Evolutionary conservation across 371 early-diverging fungal genomes (phyloP).

Genomic region (Rhizomucor pusillus): DNA sequence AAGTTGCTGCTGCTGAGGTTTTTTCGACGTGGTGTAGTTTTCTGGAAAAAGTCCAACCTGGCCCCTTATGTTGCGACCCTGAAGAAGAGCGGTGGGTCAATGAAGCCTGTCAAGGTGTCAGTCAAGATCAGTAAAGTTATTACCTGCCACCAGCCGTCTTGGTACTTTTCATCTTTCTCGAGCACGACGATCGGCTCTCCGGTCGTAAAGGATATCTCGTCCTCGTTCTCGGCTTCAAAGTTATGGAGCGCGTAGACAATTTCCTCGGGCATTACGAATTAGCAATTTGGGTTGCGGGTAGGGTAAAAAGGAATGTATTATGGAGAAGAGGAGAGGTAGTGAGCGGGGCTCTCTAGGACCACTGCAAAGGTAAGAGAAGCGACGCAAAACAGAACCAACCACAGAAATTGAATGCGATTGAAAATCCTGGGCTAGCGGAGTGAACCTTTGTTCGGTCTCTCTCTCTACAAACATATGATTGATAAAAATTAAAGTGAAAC

Average conservation of each 20-base stretch:
- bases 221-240: constrained; percentile 72
- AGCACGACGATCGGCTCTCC: constrained; percentile 79
- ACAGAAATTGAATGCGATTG: no score
- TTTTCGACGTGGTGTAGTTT: constrained; percentile 52
- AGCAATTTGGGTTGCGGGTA: constrained; percentile 9
- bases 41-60: constrained; percentile 68
- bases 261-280: constrained; percentile 39
- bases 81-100: background rate
- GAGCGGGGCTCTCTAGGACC: no score
- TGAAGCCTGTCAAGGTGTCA: background rate
- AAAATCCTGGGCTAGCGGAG: no score
- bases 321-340: background rate
- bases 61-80: constrained; percentile 64
- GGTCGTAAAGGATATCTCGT: constrained; percentile 71
- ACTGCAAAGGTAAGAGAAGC: no score
- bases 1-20: constrained; percentile 9
- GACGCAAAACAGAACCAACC: no score
- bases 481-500: no score
- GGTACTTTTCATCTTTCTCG: constrained; percentile 77
- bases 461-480: no score
- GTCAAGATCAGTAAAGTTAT: constrained; percentile 7
- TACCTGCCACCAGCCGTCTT: constrained; percentile 91
- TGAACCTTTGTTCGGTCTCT: no score
- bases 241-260: constrained; percentile 68
- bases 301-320: background rate